A percentile compares a stretch with the other conserved stretches of the same genome.
Conservation (phyloP, 2,329 filamentous ascomycete genomes). For the Aspergillus fructus region DNA sequence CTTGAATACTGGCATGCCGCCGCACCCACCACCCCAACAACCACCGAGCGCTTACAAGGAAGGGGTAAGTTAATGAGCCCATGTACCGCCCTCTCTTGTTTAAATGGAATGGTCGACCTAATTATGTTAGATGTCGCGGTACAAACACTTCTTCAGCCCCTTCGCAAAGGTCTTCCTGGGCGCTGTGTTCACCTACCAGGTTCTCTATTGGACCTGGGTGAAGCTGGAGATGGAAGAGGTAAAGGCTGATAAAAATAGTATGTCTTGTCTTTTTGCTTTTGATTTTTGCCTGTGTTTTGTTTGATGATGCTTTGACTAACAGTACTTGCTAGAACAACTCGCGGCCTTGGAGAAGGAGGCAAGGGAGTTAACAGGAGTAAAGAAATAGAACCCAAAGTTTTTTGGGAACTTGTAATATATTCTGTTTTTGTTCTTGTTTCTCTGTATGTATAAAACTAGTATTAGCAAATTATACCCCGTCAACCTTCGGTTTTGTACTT, state of each 20-base stretch:
- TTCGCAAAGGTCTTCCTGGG: conserved; percentile 50
- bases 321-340: conserved; percentile 32
- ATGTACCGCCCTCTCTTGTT: neutral
- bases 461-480: neutral
- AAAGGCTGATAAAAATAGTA: conserved; percentile 43
- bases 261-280: conserved; percentile 12
- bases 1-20: conserved; percentile 1
- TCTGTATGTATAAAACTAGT: neutral
- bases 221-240: conserved; percentile 48
- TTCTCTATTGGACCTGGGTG: conserved; percentile 49
- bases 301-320: neutral
- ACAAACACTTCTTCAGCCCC: conserved; percentile 41
- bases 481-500: too few relatives aligned
- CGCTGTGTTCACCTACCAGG: conserved; percentile 50
- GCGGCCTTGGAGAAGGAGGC: conserved; percentile 36
- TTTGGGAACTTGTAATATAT: neutral
- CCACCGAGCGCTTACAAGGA: conserved; percentile 25
- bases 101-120: neutral
- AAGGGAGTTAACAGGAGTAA: conserved; percentile 29
- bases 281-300: neutral
- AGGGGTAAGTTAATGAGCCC: conserved; percentile 24
- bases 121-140: conserved; percentile 36
- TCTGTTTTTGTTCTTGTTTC: neutral
- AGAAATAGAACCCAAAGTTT: conserved; percentile 21
- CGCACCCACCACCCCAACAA: conserved; percentile 1